Evolutionary conservation across 768 basidiomycete genomes (phyloP).

Genomic region (Suillus discolor): DNA sequence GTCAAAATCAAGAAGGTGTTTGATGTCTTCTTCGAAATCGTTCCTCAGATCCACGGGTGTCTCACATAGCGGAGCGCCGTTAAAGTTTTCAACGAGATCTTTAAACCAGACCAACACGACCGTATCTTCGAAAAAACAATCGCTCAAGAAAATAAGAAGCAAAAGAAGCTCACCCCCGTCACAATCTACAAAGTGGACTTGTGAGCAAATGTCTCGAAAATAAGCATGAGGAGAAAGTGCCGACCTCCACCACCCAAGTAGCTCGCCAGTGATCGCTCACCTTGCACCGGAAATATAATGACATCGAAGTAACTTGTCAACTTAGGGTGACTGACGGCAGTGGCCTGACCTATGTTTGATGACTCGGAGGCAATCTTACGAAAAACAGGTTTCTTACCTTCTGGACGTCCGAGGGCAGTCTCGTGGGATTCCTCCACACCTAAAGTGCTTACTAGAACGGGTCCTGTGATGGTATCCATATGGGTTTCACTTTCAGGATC

Average conservation of each 20-base stretch:
- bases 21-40: constrained; percentile 54
- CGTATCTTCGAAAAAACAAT: constrained; percentile 43
- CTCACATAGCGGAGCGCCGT: constrained; percentile 42
- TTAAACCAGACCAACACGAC: constrained; percentile 49
- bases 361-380: not conserved
- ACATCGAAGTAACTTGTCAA: constrained; percentile 59
- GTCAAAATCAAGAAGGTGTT: constrained; percentile 48
- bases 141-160: not conserved
- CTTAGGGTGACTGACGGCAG: constrained; percentile 52
- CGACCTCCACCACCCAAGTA: constrained; percentile 74
- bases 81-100: constrained; percentile 51
- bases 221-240: constrained; percentile 20
- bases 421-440: constrained; percentile 66
- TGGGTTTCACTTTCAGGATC: constrained; percentile 33
- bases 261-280: constrained; percentile 61
- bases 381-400: constrained; percentile 42
- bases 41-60: constrained; percentile 44
- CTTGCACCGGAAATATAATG: constrained; percentile 56
- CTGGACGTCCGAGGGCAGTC: constrained; percentile 70
- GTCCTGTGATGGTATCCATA: constrained; percentile 52
- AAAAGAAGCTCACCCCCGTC: constrained; percentile 61
- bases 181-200: constrained; percentile 48
- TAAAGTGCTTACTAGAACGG: constrained; percentile 57
- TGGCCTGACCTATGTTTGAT: constrained; percentile 44
- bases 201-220: not conserved